Conservation (phyloP, 1,284 basidiomycete species). For the Leccinum fallax region DNA sequence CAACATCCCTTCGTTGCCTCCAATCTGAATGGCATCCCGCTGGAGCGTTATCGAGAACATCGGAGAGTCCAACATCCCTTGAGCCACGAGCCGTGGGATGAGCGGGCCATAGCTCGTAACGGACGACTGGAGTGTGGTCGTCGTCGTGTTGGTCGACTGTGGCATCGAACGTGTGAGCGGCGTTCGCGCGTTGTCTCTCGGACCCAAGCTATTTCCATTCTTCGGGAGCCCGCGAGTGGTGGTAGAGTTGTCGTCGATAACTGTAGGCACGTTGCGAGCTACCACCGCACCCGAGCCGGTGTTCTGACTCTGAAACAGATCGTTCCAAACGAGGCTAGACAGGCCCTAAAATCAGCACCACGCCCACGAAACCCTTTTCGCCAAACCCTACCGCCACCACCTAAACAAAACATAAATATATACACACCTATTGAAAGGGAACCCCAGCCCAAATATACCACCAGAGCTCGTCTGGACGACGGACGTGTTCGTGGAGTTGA, state of each 20-base stretch:
- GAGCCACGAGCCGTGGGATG: slow-evolving; percentile 42
- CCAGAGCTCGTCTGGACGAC: slow-evolving; percentile 45
- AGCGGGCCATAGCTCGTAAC: slow-evolving; percentile 38
- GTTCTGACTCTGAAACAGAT: slow-evolving; percentile 29
- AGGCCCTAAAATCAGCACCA: slow-evolving; percentile 6
- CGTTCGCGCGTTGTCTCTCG: slow-evolving; percentile 3
- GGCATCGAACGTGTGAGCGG: slow-evolving; percentile 10
- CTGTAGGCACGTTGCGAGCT: slow-evolving; percentile 5
- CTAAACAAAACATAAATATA: not conserved
- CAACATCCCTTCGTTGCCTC: slow-evolving; percentile 51
- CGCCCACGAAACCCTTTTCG: not conserved
- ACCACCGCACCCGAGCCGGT: not conserved
- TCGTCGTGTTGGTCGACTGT: slow-evolving; percentile 5
- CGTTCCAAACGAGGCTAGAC: slow-evolving; percentile 36
- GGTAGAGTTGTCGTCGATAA: not conserved
- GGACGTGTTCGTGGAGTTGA: slow-evolving; percentile 56
- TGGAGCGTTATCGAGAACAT: slow-evolving; percentile 51
- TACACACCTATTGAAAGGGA: slow-evolving; percentile 53
- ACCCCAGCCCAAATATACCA: slow-evolving; percentile 62
- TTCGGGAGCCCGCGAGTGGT: slow-evolving; percentile 15
- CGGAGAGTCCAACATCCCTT: slow-evolving; percentile 36
- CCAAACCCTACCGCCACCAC: not conserved
- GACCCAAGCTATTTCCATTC: not conserved
- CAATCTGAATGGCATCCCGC: slow-evolving; percentile 51
- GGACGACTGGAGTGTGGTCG: slow-evolving; percentile 24